phyloP scores from a whole-genome alignment of 108 stramenopile genomes.

The Skeletonema marinoi region DNA sequence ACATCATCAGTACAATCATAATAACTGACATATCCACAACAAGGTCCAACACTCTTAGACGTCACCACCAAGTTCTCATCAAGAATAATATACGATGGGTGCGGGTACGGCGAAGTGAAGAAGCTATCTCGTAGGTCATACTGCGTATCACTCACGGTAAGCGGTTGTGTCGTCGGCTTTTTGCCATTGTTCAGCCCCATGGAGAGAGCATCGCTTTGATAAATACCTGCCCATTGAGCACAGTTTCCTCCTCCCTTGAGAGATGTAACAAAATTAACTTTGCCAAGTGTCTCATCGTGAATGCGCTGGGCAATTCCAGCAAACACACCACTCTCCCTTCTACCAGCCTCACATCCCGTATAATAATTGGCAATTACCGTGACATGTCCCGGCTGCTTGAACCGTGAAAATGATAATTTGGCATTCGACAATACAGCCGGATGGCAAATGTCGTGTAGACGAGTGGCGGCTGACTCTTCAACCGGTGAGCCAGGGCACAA shows the following conservation, averaged over 20 bases:
- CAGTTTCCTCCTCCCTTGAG: constrained; percentile 58
- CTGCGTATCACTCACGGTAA: constrained; percentile 31
- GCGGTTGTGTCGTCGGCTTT: constrained; percentile 38
- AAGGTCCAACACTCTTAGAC: constrained; percentile 58
- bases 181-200: constrained; percentile 29
- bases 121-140: constrained; percentile 42
- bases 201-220: constrained; percentile 39
- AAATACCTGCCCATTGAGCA: constrained; percentile 42
- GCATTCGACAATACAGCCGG: neutral
- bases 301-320: constrained; percentile 49
- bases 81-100: constrained; percentile 43
- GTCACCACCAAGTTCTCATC: constrained; percentile 40
- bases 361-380: constrained; percentile 53
- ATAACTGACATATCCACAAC: constrained; percentile 54
- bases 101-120: constrained; percentile 54
- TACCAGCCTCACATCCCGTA: constrained; percentile 56
- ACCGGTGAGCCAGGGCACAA: constrained; percentile 7
- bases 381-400: constrained; percentile 17
- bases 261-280: constrained; percentile 36
- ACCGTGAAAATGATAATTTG: constrained; percentile 6
- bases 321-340: constrained; percentile 53
- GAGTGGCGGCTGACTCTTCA: constrained; percentile 10
- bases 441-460: constrained; percentile 20
- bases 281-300: constrained; percentile 25
- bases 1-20: constrained; percentile 46